Base-by-base conservation (phyloP, 805 yeast genomes). In the baker's yeast (Saccharomyces cerevisiae) region DNA sequence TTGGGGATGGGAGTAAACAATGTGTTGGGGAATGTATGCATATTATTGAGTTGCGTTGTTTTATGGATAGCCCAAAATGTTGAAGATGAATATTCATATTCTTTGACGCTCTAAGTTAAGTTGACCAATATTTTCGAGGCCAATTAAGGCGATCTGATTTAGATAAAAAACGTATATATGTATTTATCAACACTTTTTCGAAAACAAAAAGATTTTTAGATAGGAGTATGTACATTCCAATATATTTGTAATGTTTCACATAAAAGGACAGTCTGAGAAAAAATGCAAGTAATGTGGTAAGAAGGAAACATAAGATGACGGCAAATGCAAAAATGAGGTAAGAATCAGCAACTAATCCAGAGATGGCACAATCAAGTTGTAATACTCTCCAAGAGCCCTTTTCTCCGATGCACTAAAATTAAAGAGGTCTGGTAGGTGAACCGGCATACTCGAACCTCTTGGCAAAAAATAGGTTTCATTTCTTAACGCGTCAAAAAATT, bases 11-110 rank as follows among this genome's bases (percentile, higher is more conserved):
- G 98, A 17, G 79, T 89, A 24, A 83, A 89, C 55, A 92, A 92
- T 71, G 91, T 94, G 46, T 79, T 86, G 24, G 83, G 89, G 48
- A 89, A 91, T 64, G 79, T 81, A 6, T 76, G 85, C 57, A 81
- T 92, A 36, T 87, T 92, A 89, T 73, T 89, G 62, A 89, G 97
- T 74, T 91, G 97, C 70, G 82, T 89, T 49, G 77, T 85, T 8
- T 74, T 94, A 63, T 94, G 99, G 99, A 75, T 92, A 52, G 89
- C 96, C 24, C 98, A 92, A 69, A 94, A 90, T 69, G 84, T 90
- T 55, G 97, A 94, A 70, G 98, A 94, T 66, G 98, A 92, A 70
- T 92, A 91, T 72, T 87, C 95, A 58, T 92, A 94, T 69, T 86
- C 96, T 48, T 79, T 91, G 68, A 90, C 96, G 30, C 74, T 89